Evolutionary conservation across 75 land plant species (phyloP), one percentile per base, ranked within the genome.

Genomic region (Pinus albicaulis): DNA sequence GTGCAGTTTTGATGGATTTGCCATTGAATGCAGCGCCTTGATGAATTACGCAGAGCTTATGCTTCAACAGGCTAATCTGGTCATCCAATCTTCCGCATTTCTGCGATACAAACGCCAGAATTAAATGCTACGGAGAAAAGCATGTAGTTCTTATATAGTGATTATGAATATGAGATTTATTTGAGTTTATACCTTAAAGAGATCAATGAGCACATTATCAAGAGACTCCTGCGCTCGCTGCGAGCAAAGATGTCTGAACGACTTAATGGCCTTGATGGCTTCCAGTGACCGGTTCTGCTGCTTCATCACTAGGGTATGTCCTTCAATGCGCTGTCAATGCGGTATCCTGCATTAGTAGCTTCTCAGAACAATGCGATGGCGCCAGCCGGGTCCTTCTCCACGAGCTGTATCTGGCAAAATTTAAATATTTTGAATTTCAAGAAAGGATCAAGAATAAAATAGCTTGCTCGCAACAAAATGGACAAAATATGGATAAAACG

Each of bases 21-120:
- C 99, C 99, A 74, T 96, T 92, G 82, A 96, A 96, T 22, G 89
- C 91, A 74, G 88, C 89, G 8, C 98, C 95, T 48, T 85, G 85
- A 53, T 96, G 90, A 34, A 96, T 94, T 77, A 81, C 64, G 24
- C 84, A 76, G 0, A 96, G 89, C 89, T 96, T 96, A 34, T 85
- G 89, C 31, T 0, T 31, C 31, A 31, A 31, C 31, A 31, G 31
- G 31, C 31, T 31, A 31, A 31, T 31, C 31, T 31, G 31, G 1
- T 31, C 31, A 31, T 31, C 31, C 31, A 31, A 31, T 31, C 31
- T 31, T 31, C 31, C 99, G 78, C 99, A 92, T 86, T 95, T 90
- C 92, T 89, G 78, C 38, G 26, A 12, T 28, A n/a, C 34, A 13
- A 55, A 44, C 23, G 34, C 22, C 26, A 25, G 34, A 72, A n/a